Evolutionary conservation across 83 land plant species (phyloP).

Genomic region (Picea abies): DNA sequence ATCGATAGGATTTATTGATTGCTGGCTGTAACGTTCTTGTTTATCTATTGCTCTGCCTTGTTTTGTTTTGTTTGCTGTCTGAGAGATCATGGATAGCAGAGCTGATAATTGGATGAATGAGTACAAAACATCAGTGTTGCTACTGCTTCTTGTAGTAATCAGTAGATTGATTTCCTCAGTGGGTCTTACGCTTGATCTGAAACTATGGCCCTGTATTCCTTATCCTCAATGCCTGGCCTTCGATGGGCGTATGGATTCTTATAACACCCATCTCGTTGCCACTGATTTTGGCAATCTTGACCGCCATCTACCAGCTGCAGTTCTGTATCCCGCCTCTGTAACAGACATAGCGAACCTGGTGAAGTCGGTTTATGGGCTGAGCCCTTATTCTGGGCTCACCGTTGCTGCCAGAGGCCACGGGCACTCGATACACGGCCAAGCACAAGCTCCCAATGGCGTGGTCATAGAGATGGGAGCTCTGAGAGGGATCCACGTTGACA

Average conservation of each 20-base stretch:
- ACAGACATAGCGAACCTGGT: constrained; percentile 29
- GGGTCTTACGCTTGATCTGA: constrained; percentile 19
- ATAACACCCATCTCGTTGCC: constrained; percentile 15
- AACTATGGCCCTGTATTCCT: background rate
- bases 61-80: background rate
- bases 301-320: constrained; percentile 25
- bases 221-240: background rate
- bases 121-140: background rate
- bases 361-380: constrained; percentile 14
- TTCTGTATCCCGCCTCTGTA: constrained; percentile 38
- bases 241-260: constrained; percentile 15
- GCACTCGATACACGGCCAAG: constrained; percentile 78
- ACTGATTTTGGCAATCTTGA: constrained; percentile 39
- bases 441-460: constrained; percentile 57
- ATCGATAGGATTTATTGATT: too few relatives aligned
- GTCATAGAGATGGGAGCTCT: constrained; percentile 56
- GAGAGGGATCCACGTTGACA: constrained; percentile 16
- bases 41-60: too few relatives aligned
- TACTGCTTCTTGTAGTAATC: constrained; percentile 14
- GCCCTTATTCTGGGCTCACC: constrained; percentile 25
- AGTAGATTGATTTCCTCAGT: constrained; percentile 27
- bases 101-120: background rate
- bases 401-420: constrained; percentile 71
- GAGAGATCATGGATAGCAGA: background rate
- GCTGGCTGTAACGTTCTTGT: too few relatives aligned